A percentile compares a stretch with the other conserved stretches of the same genome.
These are phyloP conservation scores for Nitzschia putrida DNA, from an alignment of 108 stramenopile genomes.

Conservation along the genomic window DNA sequence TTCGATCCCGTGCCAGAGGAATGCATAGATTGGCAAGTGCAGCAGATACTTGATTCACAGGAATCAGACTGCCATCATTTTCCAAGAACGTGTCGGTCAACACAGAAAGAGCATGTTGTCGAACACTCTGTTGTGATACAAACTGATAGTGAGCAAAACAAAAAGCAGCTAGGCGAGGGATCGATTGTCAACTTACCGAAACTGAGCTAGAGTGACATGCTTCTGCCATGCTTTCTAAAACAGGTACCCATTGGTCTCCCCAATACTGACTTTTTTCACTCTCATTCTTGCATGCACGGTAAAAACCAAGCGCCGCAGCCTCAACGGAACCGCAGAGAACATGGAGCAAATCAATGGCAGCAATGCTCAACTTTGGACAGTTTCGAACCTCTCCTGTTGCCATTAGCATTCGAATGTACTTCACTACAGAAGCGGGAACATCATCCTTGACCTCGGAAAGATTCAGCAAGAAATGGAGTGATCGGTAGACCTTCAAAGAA, in stretches of 20 bases:
- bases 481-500: constrained; percentile 76
- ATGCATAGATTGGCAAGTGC: constrained; percentile 64
- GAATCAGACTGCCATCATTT: constrained; percentile 57
- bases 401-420: constrained; percentile 52
- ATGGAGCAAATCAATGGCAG: constrained; percentile 78
- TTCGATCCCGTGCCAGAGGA: constrained; percentile 66
- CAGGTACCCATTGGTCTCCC: constrained; percentile 55
- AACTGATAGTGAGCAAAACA: neutral
- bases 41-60: constrained; percentile 47
- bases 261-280: constrained; percentile 42
- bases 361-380: constrained; percentile 79
- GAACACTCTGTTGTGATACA: constrained; percentile 52
- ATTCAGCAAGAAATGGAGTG: constrained; percentile 75
- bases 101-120: constrained; percentile 81
- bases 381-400: constrained; percentile 62
- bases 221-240: constrained; percentile 65
- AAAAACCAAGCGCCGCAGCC: constrained; percentile 9
- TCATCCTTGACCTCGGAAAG: constrained; percentile 58
- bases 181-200: constrained; percentile 50
- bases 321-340: constrained; percentile 52
- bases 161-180: neutral
- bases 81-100: constrained; percentile 80
- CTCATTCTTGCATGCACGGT: constrained; percentile 17
- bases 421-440: constrained; percentile 52
- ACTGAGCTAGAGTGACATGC: constrained; percentile 62